phyloP scores from a whole-genome alignment of 176 grass and related monocot species.

The Luzula sylvatica region DNA sequence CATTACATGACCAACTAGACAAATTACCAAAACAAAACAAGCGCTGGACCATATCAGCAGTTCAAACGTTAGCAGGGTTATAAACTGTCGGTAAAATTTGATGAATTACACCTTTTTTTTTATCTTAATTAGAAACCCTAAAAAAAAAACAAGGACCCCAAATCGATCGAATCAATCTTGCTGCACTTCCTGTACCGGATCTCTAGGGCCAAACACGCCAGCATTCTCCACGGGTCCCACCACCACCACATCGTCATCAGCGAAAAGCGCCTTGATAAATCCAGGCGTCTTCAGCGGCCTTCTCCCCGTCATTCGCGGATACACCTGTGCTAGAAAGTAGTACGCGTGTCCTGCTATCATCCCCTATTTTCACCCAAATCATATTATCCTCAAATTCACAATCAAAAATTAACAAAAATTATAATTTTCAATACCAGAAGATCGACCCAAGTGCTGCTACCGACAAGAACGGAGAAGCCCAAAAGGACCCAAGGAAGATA shows the following conservation, averaged over 20 bases:
- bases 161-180: too few species aligned
- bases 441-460: conserved; percentile 98
- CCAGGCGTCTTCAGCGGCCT: conserved; percentile 71
- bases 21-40: too few species aligned
- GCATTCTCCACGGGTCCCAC: conserved; percentile 24
- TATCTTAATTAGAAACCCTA: conserved; percentile 6
- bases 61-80: too few species aligned
- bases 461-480: conserved; percentile 95
- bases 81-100: too few species aligned
- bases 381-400: neutral
- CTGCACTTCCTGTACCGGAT: neutral
- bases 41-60: too few species aligned
- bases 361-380: conserved; percentile 44
- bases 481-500: conserved; percentile 98
- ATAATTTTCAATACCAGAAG: conserved; percentile 42
- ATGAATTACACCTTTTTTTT: conserved; percentile 3
- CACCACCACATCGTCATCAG: conserved; percentile 65
- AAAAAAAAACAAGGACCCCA: too few species aligned
- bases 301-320: conserved; percentile 75
- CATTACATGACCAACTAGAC: too few species aligned
- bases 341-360: conserved; percentile 96
- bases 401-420: neutral
- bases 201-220: conserved; percentile 37
- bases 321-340: conserved; percentile 91
- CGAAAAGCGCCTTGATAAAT: conserved; percentile 83